phyloP scores from a whole-genome alignment of 2,329 filamentous ascomycete species.

The Fusarium aywerte region DNA sequence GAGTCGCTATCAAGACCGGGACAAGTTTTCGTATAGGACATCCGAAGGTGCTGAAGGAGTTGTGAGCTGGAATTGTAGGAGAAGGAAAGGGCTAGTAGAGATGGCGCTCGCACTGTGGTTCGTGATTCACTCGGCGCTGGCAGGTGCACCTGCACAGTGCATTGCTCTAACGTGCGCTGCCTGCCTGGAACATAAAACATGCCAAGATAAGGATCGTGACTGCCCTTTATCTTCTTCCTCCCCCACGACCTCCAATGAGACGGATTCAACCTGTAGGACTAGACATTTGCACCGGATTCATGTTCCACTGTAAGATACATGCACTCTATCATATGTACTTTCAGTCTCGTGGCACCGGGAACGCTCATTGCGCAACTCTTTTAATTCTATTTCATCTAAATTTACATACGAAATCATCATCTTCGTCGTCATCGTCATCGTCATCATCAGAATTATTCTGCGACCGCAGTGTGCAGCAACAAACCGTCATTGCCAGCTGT shows the following conservation, averaged over 20 bases:
- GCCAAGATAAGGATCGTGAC: background rate
- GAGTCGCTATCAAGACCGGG: background rate
- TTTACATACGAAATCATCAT: background rate
- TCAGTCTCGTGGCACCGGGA: background rate
- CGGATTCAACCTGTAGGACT: background rate
- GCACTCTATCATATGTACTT: background rate
- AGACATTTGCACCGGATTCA: background rate
- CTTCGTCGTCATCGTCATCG: background rate
- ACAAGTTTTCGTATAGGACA: background rate
- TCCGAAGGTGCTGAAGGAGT: background rate
- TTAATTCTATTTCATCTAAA: background rate
- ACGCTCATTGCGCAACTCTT: background rate
- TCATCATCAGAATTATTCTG: constrained; percentile 18
- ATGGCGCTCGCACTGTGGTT: background rate
- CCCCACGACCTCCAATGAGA: background rate
- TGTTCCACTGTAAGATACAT: background rate
- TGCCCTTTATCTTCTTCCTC: background rate
- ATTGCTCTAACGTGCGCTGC: background rate
- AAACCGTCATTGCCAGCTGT: constrained; percentile 31
- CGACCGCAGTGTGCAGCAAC: constrained; percentile 40
- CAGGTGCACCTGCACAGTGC: background rate
- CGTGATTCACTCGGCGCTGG: background rate
- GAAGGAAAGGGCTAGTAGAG: background rate
- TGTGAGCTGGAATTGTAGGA: background rate
- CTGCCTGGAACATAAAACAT: background rate